phyloP scores from a whole-genome alignment of 169 alveolate genomes.

The Eimeria mitis region DNA sequence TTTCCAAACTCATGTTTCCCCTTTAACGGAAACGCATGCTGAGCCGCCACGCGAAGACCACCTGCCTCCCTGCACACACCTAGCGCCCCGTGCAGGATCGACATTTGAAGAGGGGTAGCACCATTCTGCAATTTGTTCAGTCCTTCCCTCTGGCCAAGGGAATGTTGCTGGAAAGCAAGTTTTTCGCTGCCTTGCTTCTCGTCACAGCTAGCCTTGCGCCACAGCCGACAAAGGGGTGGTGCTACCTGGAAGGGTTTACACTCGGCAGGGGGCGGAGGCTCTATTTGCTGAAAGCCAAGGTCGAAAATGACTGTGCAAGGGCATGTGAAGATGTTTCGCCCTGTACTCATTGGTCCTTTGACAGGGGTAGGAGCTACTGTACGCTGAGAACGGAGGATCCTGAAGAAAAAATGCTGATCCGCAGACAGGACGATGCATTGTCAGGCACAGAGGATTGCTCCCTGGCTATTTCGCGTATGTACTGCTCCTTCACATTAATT shows the following conservation, averaged over 20 bases:
- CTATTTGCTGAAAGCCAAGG: slow-evolving; percentile 10
- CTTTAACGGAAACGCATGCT: background rate
- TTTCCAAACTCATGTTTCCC: background rate
- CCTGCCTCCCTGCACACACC: background rate
- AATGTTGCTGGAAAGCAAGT: background rate
- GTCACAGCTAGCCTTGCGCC: background rate
- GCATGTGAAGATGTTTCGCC: background rate
- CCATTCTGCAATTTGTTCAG: background rate
- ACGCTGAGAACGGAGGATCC: slow-evolving; percentile 14
- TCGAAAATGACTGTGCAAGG: slow-evolving; percentile 6
- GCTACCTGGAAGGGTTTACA: slow-evolving; percentile 36
- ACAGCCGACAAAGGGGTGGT: slow-evolving; percentile 11
- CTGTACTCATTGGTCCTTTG: slow-evolving; percentile 70
- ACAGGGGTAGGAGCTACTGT: slow-evolving; percentile 33
- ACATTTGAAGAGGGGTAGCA: background rate
- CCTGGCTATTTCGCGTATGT: slow-evolving; percentile 36
- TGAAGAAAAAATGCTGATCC: background rate
- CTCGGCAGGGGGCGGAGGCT: slow-evolving; percentile 50
- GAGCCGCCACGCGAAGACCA: background rate
- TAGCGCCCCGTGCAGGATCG: background rate
- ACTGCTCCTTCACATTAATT: slow-evolving; percentile 1
- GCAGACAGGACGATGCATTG: slow-evolving; percentile 21
- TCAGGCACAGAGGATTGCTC: slow-evolving; percentile 42
- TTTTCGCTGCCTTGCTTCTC: background rate
- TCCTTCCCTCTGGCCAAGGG: background rate